A percentile compares a stretch with the other conserved stretches of the same genome.
Conservation (phyloP, 2,329 filamentous ascomycete genomes). For the Knoxdaviesia capensis region DNA sequence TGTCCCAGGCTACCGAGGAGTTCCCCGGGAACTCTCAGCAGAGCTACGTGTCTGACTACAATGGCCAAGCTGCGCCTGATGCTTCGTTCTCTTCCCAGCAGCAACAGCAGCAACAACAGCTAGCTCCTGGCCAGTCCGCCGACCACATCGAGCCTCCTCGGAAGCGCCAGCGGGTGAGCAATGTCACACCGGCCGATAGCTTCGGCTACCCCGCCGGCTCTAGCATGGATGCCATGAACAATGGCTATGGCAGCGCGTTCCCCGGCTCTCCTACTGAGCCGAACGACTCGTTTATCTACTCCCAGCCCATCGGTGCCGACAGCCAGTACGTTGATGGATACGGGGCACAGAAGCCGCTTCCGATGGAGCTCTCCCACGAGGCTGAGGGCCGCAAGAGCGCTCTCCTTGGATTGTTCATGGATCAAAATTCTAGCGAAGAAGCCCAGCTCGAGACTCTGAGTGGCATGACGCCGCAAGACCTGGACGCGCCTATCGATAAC, state of each 20-base stretch:
- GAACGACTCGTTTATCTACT: constrained; percentile 60
- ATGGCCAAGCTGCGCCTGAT: constrained; percentile 26
- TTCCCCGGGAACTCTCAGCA: constrained; percentile 65
- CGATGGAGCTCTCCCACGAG: constrained; percentile 37
- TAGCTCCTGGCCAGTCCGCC: too few species aligned
- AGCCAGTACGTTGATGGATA: constrained; percentile 21
- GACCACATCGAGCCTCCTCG: constrained; percentile 48
- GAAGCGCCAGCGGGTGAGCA: constrained; percentile 46
- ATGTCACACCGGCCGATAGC: constrained; percentile 32
- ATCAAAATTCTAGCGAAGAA: constrained; percentile 48
- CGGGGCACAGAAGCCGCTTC: constrained; percentile 43
- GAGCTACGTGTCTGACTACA: constrained; percentile 59
- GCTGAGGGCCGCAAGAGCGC: constrained; percentile 64
- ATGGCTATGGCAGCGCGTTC: constrained; percentile 23
- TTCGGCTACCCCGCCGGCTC: constrained; percentile 28
- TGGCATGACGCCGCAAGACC: constrained; percentile 55
- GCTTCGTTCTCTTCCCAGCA: constrained; percentile 5
- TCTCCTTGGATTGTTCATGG: constrained; percentile 67
- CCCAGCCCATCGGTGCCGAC: constrained; percentile 17
- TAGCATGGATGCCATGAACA: constrained; percentile 23
- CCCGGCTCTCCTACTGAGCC: constrained; percentile 60
- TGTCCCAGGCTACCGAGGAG: constrained; percentile 43
- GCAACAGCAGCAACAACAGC: neutral
- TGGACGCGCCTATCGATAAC: constrained; percentile 82
- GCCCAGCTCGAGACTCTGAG: constrained; percentile 59